Evolutionary conservation across 805 yeast species (phyloP).

Genomic region (Zygosaccharomyces kombuchaensis): DNA sequence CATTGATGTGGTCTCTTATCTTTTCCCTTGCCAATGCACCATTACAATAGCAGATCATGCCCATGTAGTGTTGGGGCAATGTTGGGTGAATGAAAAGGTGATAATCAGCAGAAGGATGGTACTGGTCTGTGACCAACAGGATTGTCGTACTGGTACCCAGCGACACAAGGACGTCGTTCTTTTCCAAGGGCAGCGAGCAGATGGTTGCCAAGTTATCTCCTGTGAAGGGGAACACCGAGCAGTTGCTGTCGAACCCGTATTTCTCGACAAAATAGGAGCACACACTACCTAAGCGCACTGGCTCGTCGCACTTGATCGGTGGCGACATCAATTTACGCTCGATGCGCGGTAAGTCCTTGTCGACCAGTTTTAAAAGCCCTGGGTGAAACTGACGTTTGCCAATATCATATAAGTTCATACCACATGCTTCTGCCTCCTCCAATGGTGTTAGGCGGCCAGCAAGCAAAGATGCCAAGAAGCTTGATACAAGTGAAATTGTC

Average conservation of each 20-base stretch:
- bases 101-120: slow-evolving; percentile 73
- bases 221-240: slow-evolving; percentile 70
- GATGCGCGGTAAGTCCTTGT: slow-evolving; percentile 23
- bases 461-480: slow-evolving; percentile 68
- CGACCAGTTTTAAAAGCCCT: slow-evolving; percentile 44
- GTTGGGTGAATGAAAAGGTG: slow-evolving; percentile 88
- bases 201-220: slow-evolving; percentile 92
- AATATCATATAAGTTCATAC: slow-evolving; percentile 84
- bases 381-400: slow-evolving; percentile 51
- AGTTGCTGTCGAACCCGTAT: slow-evolving; percentile 57
- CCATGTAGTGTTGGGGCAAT: slow-evolving; percentile 72
- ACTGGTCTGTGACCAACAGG: slow-evolving; percentile 71
- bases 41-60: slow-evolving; percentile 91
- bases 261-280: slow-evolving; percentile 56
- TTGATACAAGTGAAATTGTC: slow-evolving; percentile 70
- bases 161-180: slow-evolving; percentile 74
- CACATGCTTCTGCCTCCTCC: slow-evolving; percentile 88
- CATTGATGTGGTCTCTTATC: slow-evolving; percentile 60
- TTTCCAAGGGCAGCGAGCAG: slow-evolving; percentile 69
- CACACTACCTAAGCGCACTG: slow-evolving; percentile 44
- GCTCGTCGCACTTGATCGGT: slow-evolving; percentile 41
- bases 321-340: slow-evolving; percentile 41
- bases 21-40: slow-evolving; percentile 84
- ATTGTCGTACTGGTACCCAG: slow-evolving; percentile 93
- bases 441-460: slow-evolving; percentile 58